phyloP scores from a whole-genome alignment of 441 rosid genomes.

The Bocquillonia castaneifolia region DNA sequence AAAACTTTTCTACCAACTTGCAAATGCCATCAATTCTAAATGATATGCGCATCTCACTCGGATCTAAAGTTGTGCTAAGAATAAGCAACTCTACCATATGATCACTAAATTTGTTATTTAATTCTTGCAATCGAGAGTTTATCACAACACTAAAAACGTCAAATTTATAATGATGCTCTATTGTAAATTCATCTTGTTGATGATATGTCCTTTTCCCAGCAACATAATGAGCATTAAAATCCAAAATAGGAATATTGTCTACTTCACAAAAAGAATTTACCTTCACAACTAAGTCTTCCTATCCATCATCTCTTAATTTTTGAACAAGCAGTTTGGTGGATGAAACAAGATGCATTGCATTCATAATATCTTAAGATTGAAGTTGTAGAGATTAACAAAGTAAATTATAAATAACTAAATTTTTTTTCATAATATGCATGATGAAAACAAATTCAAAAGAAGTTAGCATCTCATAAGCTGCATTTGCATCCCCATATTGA shows the following conservation, averaged over 20 bases:
- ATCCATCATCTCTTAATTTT: too few relatives aligned
- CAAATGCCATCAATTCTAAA: neutral
- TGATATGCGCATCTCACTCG: neutral
- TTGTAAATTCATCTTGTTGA: neutral
- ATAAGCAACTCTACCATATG: neutral
- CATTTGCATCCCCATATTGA: neutral
- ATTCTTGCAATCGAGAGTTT: neutral
- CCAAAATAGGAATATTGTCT: too few relatives aligned
- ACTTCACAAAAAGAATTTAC: too few relatives aligned
- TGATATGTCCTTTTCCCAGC: too few relatives aligned
- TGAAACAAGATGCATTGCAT: neutral
- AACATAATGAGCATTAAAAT: too few relatives aligned
- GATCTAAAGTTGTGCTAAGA: neutral
- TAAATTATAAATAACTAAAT: neutral
- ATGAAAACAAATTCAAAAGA: neutral
- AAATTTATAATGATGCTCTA: neutral
- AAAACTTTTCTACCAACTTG: neutral
- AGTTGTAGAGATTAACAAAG: neutral
- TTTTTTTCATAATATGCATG: neutral
- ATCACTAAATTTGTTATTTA: too few relatives aligned
- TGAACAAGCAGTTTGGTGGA: neutral
- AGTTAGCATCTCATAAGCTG: neutral
- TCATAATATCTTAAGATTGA: neutral
- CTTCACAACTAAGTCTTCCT: too few relatives aligned
- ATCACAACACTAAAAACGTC: neutral